Evolutionary conservation across 1,284 basidiomycete genomes (phyloP), one percentile per base, ranked within the genome.

Genomic region (Cutaneotrichosporon spelunceum): DNA sequence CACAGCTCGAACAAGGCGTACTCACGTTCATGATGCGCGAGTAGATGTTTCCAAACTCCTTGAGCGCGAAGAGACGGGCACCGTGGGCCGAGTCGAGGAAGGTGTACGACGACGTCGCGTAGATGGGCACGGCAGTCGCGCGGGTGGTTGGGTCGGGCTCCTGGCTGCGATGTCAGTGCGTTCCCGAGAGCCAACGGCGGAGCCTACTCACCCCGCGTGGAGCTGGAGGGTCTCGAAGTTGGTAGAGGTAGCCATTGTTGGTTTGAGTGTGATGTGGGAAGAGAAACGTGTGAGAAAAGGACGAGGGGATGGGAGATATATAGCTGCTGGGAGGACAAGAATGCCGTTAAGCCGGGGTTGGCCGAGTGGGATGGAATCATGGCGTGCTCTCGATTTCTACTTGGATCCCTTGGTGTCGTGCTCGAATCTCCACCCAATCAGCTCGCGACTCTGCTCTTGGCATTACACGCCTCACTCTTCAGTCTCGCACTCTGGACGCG

Each of bases 21-120:
- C 61, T 63, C 61, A 63, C 61, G 76, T 94, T 93, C 29, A 87
- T 86, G 58, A 92, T 87, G 39, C 89, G 85, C 21, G 86, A 87
- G 72, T 90, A 90, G 63, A 89, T 88, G 78, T 90, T 86, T 14
- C 89, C 90, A 29, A 84, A 79, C 11, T 85, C 80, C 69, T 85
- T 86, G 64, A 93, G 78, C 21, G 85, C 88, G 75, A 92, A 93
- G 52, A 94, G 83, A 73, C 91, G 88, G 24, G 90, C 90, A 8
- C 83, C 91, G 69, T 94, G 91, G 86, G 89, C 67, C 8, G 88
- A 86, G 73, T 89, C 80, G 71, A 91, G 87, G 82, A 93, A 92
- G 27, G 88, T 87, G 70, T 87, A 92, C 63, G 87, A 88, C 48
- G 64, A 33, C 34, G 64, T 63, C 14, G 64, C 61, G 49, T 66